phyloP scores from a whole-genome alignment of 1,284 basidiomycete species.

The Athelia psychrophila region DNA sequence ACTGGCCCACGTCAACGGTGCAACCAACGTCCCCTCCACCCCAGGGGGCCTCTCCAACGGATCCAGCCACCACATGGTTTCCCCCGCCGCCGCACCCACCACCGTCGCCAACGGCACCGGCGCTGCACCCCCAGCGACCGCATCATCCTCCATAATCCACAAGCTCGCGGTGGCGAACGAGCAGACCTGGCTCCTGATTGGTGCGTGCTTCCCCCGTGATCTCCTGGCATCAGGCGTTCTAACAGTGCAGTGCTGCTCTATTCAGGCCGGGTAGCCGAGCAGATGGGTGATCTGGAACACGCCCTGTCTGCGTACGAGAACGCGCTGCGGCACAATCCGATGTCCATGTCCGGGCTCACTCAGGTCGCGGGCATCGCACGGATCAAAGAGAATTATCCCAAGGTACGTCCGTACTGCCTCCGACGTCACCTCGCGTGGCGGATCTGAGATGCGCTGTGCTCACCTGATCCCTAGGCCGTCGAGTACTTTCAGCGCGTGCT shows the following conservation, averaged over 20 bases:
- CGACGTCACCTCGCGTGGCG: conserved; percentile 11
- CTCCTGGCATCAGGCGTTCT: too few species aligned
- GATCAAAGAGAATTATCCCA: conserved; percentile 85
- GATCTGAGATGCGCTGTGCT: conserved; percentile 20
- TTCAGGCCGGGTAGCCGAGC: conserved; percentile 85
- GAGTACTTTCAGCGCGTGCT: conserved; percentile 94
- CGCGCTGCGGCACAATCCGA: conserved; percentile 89
- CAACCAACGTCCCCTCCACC: conserved; percentile 29
- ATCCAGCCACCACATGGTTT: conserved; percentile 38
- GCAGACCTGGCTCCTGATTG: conserved; percentile 90
- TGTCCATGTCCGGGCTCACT: conserved; percentile 83
- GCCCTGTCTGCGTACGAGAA: conserved; percentile 90
- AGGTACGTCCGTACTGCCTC: conserved; percentile 38
- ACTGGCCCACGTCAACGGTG: conserved; percentile 51
- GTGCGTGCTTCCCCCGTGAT: conserved; percentile 39
- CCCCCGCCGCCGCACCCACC: conserved; percentile 46
- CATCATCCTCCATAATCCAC: conserved; percentile 47
- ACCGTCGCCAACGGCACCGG: conserved; percentile 40
- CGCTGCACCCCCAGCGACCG: conserved; percentile 15
- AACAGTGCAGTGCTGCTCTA: too few species aligned
- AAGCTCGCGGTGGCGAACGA: conserved; percentile 85
- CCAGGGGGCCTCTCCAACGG: conserved; percentile 42
- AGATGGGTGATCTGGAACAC: conserved; percentile 87
- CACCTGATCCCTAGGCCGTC: conserved; percentile 65
- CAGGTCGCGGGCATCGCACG: conserved; percentile 89